phyloP scores from a whole-genome alignment of 2,329 filamentous ascomycete species.

The Neonectria coccinea region DNA sequence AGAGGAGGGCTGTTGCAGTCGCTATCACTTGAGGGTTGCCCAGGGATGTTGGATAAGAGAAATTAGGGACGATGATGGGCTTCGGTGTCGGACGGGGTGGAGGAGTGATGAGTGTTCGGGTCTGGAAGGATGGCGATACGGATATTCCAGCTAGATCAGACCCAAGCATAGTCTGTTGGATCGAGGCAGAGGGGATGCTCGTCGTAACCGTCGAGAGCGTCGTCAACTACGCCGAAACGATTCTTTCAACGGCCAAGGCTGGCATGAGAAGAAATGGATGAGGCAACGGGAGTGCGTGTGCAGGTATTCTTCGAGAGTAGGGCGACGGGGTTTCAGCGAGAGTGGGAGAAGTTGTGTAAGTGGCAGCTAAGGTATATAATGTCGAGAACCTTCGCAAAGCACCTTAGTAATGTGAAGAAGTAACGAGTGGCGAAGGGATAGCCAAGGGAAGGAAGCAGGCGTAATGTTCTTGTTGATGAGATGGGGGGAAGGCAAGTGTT shows the following conservation, averaged over 20 bases:
- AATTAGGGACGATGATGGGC: slow-evolving; percentile 33
- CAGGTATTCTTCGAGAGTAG: not conserved
- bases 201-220: not conserved
- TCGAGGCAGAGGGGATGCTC: not conserved
- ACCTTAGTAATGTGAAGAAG: not conserved
- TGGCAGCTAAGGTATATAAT: too few relatives aligned
- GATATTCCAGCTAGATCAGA: not conserved
- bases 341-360: not conserved
- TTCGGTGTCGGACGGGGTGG: slow-evolving; percentile 1
- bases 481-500: not conserved
- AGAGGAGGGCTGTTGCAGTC: not conserved
- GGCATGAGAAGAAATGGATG: not conserved
- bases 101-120: slow-evolving; percentile 5
- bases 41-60: slow-evolving; percentile 39
- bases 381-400: not conserved
- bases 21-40: slow-evolving; percentile 13
- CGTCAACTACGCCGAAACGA: not conserved
- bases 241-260: not conserved
- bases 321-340: not conserved
- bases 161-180: slow-evolving; percentile 26
- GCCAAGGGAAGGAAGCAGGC: not conserved
- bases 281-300: not conserved
- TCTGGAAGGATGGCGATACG: slow-evolving; percentile 22
- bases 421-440: not conserved
- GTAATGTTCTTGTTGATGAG: not conserved